Base-by-base conservation (phyloP, 345 rosid genomes). In the Eucalyptus pumila region DNA sequence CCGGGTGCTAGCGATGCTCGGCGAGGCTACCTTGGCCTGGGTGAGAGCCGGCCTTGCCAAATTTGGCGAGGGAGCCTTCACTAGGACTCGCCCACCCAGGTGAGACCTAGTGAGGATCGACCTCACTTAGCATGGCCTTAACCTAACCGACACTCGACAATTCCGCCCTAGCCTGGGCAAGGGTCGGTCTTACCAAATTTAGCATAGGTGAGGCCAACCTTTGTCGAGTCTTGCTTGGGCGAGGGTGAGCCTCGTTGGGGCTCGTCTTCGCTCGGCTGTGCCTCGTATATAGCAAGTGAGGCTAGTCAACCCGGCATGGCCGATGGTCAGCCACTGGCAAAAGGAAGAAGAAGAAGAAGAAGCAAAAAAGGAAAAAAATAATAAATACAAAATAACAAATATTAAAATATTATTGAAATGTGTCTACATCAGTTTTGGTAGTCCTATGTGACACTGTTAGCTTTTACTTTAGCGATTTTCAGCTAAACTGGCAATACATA, bases 201-300 rank as follows among this genome's bases (percentile, higher is more conserved):
- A 8, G 26, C 58, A 52, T 21, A 8, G 58, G 11, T 52, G 26
- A 52, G 26, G 26, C 11, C 1, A 0, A 52, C 58, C 58, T 19
- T 52, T 52, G 11, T 8, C 0, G 1, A 0, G 58, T 3, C 58
- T 52, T 11, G 0, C 58, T 52, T 8, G 58, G 58, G 58, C 2
- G 0, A 52, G 26, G 58, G 11, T 52, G 26, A 52, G 58, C 26
- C 26, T 52, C 1, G 24, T 52, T 52, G 26, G 58, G 58, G 0
- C 58, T 52, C 0, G 0, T 52, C 58, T 19, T 52, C 4, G 11
- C 2, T 52, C 0, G 5, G 11, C 0, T 0, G 2, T 0, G 5
- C 58, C 58, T 52, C 0, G 58, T 1, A 8, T 52, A 52, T 52
- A 52, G 58, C 1, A 52, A 1, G 26, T 52, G 58, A 52, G 26